Conservation (phyloP, 768 basidiomycete genomes). For the Russula ochroleuca region DNA sequence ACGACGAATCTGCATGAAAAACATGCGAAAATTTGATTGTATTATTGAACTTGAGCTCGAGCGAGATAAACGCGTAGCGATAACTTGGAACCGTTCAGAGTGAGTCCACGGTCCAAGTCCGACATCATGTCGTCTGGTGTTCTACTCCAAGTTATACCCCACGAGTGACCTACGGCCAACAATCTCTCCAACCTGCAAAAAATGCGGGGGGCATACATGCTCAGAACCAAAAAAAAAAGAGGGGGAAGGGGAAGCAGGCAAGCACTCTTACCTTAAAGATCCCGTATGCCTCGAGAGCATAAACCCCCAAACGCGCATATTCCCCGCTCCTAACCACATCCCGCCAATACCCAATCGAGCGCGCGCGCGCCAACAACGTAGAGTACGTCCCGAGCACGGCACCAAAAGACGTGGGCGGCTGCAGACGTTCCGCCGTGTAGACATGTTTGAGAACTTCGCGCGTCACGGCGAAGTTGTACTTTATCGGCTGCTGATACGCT, state of each 20-base stretch:
- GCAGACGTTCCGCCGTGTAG: conserved; percentile 51
- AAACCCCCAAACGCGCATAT: conserved; percentile 61
- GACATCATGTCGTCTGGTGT: not conserved
- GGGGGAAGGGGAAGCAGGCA: not conserved
- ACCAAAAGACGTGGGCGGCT: conserved; percentile 58
- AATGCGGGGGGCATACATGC: not conserved
- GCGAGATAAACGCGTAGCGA: not conserved
- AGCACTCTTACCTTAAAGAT: conserved; percentile 68
- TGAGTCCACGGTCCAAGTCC: not conserved
- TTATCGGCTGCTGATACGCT: conserved; percentile 74
- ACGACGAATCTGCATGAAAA: not conserved
- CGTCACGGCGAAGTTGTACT: conserved; percentile 74
- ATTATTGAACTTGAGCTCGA: not conserved
- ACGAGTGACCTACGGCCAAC: conserved; percentile 73
- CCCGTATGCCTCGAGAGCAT: conserved; percentile 82
- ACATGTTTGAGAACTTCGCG: conserved; percentile 62
- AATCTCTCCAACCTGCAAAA: conserved; percentile 76
- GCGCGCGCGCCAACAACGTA: conserved; percentile 59
- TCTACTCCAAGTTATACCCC: conserved; percentile 59
- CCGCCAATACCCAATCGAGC: conserved; percentile 57
- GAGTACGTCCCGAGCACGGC: conserved; percentile 56
- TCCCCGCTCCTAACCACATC: conserved; percentile 58
- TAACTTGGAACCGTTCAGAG: not conserved
- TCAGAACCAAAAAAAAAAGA: conserved; percentile 7
- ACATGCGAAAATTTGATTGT: not conserved